Evolutionary conservation across 2,329 filamentous ascomycete genomes (phyloP).

Genomic region (Diaporthe aspalathi): DNA sequence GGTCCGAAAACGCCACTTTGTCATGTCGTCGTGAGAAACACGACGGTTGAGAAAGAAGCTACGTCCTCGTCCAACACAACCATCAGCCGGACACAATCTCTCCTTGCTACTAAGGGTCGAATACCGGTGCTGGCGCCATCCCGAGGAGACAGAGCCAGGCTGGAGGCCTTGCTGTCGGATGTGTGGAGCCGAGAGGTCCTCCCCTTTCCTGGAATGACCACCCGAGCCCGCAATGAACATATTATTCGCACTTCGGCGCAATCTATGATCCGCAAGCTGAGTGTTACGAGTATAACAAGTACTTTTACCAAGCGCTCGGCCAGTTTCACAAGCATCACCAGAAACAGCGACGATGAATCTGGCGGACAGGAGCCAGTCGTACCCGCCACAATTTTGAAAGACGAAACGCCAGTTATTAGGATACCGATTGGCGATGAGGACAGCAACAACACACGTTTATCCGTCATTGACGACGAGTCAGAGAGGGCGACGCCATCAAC

Average conservation of each 20-base stretch:
- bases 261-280: constrained; percentile 88
- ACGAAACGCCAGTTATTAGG: neutral
- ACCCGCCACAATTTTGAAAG: neutral
- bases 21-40: constrained; percentile 90
- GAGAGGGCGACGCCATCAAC: constrained; percentile 29
- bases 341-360: constrained; percentile 47
- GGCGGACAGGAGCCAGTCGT: constrained; percentile 17
- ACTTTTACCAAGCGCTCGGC: constrained; percentile 79
- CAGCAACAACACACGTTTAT: neutral
- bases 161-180: constrained; percentile 80
- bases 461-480: constrained; percentile 36
- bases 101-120: constrained; percentile 74
- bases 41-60: constrained; percentile 72
- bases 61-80: constrained; percentile 58
- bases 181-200: constrained; percentile 86
- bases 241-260: constrained; percentile 83
- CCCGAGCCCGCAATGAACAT: constrained; percentile 73
- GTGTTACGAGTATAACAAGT: constrained; percentile 81
- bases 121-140: constrained; percentile 79
- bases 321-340: constrained; percentile 59
- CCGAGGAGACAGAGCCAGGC: constrained; percentile 78
- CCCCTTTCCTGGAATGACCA: constrained; percentile 85
- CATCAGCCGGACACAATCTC: constrained; percentile 83
- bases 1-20: constrained; percentile 74
- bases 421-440: neutral